phyloP scores from a whole-genome alignment of 208 protist genomes.

The Leptomonas pyrrhocoris region DNA sequence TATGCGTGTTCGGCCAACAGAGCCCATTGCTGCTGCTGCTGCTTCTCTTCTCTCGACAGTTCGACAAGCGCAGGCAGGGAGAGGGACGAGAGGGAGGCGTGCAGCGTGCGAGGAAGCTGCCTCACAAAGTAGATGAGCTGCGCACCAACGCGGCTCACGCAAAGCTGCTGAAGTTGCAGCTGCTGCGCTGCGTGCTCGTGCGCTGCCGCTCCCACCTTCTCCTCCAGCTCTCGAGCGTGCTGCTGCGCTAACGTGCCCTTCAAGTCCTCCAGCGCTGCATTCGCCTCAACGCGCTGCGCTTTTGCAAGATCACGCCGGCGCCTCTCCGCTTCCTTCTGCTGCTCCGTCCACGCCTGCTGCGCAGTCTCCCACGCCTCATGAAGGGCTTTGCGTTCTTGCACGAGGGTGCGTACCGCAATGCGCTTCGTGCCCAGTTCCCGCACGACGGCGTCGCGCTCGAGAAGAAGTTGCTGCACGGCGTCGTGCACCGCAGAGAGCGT shows the following conservation, averaged over 20 bases:
- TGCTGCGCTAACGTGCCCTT: neutral
- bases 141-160: slow-evolving; percentile 9
- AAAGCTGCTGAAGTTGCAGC: slow-evolving; percentile 11
- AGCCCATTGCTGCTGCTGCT: neutral
- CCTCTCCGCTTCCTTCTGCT: slow-evolving; percentile 19
- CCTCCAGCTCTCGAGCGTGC: neutral
- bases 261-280: slow-evolving; percentile 15
- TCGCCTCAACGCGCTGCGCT: slow-evolving; percentile 11
- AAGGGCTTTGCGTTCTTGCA: slow-evolving; percentile 27
- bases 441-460: neutral
- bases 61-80: slow-evolving; percentile 8
- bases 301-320: slow-evolving; percentile 4
- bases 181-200: slow-evolving; percentile 6
- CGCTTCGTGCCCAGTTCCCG: slow-evolving; percentile 20
- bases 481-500: slow-evolving; percentile 9
- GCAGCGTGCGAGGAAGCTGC: slow-evolving; percentile 9
- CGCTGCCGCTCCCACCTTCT: neutral
- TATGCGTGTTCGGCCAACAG: neutral
- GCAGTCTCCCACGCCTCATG: slow-evolving; percentile 19
- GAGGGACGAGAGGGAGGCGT: neutral
- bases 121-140: slow-evolving; percentile 17
- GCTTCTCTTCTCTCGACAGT: slow-evolving; percentile 4
- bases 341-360: slow-evolving; percentile 7
- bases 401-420: slow-evolving; percentile 24
- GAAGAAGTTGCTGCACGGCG: slow-evolving; percentile 12